Percentiles rank a stretch among this genome's conserved stretches.
Conservation (phyloP, 768 basidiomycete species). For the Mycena galericulata region DNA sequence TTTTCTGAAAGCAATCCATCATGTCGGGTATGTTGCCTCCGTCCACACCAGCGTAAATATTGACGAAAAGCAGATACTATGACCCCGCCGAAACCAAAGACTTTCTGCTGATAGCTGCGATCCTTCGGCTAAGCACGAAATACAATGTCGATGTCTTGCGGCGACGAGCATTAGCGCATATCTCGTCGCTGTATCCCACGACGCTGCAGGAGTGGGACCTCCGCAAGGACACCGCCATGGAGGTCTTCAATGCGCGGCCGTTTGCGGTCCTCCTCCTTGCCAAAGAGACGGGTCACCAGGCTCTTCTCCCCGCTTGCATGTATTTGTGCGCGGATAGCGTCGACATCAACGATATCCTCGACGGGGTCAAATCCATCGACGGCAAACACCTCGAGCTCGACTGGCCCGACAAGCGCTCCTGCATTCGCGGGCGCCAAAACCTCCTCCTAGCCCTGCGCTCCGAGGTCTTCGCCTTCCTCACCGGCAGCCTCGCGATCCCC, state of each 20-base stretch:
- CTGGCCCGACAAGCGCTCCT: slow-evolving; percentile 35
- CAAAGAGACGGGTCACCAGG: slow-evolving; percentile 34
- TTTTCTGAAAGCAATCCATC: slow-evolving; percentile 34
- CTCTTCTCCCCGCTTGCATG: slow-evolving; percentile 35
- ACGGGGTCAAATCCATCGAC: slow-evolving; percentile 33
- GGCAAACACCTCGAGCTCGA: slow-evolving; percentile 37
- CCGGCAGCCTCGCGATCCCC: slow-evolving; percentile 32
- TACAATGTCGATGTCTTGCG: slow-evolving; percentile 35
- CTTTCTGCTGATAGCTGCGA: slow-evolving; percentile 32
- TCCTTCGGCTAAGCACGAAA: slow-evolving; percentile 35
- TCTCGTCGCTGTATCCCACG: slow-evolving; percentile 35
- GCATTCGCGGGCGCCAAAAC: slow-evolving; percentile 37
- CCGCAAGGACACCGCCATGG: slow-evolving; percentile 33
- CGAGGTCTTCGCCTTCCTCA: slow-evolving; percentile 37
- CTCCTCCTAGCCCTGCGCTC: slow-evolving; percentile 35
- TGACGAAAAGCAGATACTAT: slow-evolving; percentile 29
- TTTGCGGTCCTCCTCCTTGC: slow-evolving; percentile 33
- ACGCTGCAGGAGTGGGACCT: slow-evolving; percentile 35
- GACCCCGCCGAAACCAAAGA: slow-evolving; percentile 33
- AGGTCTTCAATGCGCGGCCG: slow-evolving; percentile 36
- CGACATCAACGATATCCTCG: slow-evolving; percentile 35
- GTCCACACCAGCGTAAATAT: background rate
- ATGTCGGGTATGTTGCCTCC: slow-evolving; percentile 25
- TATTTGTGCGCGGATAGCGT: slow-evolving; percentile 35
- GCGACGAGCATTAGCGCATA: slow-evolving; percentile 27